Evolutionary conservation across 345 rosid genomes (phyloP).

Genomic region (Gossypium arboreum): DNA sequence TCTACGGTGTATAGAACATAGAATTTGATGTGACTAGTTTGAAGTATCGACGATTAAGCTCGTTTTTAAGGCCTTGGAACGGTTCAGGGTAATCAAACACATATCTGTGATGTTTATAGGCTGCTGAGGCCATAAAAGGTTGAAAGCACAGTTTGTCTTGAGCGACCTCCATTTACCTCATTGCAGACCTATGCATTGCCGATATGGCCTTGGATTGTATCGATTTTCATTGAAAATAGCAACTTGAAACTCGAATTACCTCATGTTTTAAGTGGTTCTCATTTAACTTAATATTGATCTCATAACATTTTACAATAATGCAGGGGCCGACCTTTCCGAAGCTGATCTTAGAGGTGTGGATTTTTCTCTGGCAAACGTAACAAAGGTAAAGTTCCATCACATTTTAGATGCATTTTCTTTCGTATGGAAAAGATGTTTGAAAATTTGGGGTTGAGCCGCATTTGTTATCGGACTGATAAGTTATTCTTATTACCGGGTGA

Average conservation of each 20-base stretch:
- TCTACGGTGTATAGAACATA: background rate
- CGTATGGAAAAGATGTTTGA: background rate
- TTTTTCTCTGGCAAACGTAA: constrained; percentile 85
- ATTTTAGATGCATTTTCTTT: background rate
- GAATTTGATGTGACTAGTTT: background rate
- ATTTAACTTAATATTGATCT: background rate
- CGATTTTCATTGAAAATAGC: background rate
- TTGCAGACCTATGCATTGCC: background rate
- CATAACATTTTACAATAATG: background rate
- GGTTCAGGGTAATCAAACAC: background rate
- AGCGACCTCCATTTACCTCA: background rate
- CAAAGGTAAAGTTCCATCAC: constrained; percentile 47
- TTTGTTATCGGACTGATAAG: background rate
- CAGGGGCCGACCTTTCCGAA: constrained; percentile 94
- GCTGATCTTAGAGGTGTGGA: constrained; percentile 87
- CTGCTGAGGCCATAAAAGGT: background rate
- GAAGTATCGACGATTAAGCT: background rate
- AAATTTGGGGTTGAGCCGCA: background rate
- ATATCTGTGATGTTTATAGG: background rate
- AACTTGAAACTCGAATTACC: background rate
- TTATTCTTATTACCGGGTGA: background rate
- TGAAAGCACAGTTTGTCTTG: background rate
- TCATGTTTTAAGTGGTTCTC: background rate
- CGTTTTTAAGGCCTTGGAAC: background rate
- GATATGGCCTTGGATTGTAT: background rate